Evolutionary conservation across 2,329 filamentous ascomycete species (phyloP).

Genomic region (Pseudopyrenochaeta lycopersici): DNA sequence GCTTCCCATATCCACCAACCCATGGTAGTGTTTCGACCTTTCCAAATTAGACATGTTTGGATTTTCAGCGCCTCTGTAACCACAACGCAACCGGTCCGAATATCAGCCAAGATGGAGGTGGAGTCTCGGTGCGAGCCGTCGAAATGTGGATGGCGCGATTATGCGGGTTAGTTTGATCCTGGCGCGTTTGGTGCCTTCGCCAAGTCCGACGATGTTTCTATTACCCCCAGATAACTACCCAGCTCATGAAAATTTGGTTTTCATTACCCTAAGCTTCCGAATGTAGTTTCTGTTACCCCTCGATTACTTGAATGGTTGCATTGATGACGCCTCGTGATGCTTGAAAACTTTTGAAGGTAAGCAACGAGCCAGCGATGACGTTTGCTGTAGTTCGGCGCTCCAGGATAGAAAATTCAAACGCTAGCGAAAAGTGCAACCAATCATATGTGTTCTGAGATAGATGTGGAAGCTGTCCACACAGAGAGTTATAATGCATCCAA

Average conservation of each 20-base stretch:
- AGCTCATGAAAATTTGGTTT: slow-evolving; percentile 4
- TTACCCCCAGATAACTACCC: slow-evolving; percentile 14
- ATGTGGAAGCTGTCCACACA: neutral
- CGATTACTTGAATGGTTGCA: slow-evolving; percentile 36
- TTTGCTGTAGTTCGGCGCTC: slow-evolving; percentile 18
- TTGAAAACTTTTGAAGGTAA: slow-evolving; percentile 18
- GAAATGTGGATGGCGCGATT: slow-evolving; percentile 29
- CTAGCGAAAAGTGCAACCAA: slow-evolving; percentile 22
- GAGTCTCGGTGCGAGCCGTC: slow-evolving; percentile 25
- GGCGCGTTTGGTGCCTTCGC: slow-evolving; percentile 9
- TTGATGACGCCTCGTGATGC: slow-evolving; percentile 30
- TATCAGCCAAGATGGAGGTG: slow-evolving; percentile 18
- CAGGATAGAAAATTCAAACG: slow-evolving; percentile 22
- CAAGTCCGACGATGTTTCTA: slow-evolving; percentile 21
- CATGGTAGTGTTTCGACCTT: slow-evolving; percentile 37
- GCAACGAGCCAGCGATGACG: slow-evolving; percentile 25
- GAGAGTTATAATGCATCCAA: neutral
- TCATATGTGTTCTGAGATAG: slow-evolving; percentile 1
- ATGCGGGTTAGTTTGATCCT: slow-evolving; percentile 22
- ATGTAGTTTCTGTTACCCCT: slow-evolving; percentile 39
- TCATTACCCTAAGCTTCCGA: slow-evolving; percentile 30
- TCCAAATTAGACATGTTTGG: slow-evolving; percentile 20
- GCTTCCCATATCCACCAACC: slow-evolving; percentile 56
- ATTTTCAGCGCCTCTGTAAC: slow-evolving; percentile 22
- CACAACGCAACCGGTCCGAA: slow-evolving; percentile 18